Base-by-base conservation (phyloP, 495 filamentous ascomycete species). In the Cercophora sp. region DNA sequence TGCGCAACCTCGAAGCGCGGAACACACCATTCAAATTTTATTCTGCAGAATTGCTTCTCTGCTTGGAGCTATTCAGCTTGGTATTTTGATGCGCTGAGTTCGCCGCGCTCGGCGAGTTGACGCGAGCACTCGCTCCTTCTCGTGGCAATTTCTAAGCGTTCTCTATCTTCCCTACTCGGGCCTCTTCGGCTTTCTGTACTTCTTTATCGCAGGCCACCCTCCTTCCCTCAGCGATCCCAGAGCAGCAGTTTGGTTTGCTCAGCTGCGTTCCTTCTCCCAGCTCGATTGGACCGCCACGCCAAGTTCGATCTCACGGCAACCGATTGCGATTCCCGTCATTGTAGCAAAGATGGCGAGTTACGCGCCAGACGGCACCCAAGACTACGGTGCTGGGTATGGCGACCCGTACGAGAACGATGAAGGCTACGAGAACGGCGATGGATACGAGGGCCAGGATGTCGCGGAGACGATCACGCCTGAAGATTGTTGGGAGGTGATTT, bases 401-500 rank as follows among this genome's bases (percentile, higher is more conserved):
- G 63, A 64, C 23, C 51, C 55, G 25, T 74, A 73, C 47, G 71
- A 73, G n/a, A 69, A 73, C 42, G 70, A 73, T 16, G 68, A 66
- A 52, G 68, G 69, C 20, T 73, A 69, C 56, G 70, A 73, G 34
- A 66, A 66, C 37, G 66, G 83, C 52, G 81, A 84, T 52, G 81
- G 85, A 44, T 83, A 88, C 51, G 83, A 85, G 43, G 82, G 86
- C 39, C 86, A 89, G 51, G 82, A 78, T 22, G 24, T 88, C 40
- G 91, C 96, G 66, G 90, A 96, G 66, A 93, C 75, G 31, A 91
- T 92, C 66, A 87, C 86, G 1, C 88, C 91, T 36, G 93, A 97
- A 71, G 93, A 97, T 67, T 94, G 89, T 72, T 99, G 93, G 93
- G 86, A 85, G 39, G 94, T 97, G 62, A 96, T 99, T 65, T 87